Percentiles rank a stretch among this genome's conserved stretches.
Conservation (phyloP, 495 filamentous ascomycete species). For the Trypethelium eluteriae region DNA sequence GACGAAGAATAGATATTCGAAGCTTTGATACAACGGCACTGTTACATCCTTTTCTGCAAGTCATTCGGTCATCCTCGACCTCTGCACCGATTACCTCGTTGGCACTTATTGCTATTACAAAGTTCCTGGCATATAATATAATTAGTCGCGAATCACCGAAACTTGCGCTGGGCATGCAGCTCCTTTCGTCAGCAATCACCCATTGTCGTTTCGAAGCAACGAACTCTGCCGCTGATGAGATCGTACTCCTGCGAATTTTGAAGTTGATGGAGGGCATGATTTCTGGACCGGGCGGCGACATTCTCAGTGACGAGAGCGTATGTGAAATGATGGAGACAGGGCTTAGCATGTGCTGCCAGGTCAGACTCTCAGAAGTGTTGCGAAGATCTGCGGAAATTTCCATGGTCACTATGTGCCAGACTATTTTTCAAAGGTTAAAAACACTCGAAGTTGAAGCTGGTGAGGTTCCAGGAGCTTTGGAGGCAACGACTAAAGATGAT, state of each 20-base stretch:
- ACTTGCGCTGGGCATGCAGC: conserved; percentile 85
- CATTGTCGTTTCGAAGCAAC: conserved; percentile 97
- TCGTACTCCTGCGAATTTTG: conserved; percentile 84
- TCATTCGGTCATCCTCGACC: conserved; percentile 92
- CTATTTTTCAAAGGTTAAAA: conserved; percentile 88
- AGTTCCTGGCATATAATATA: conserved; percentile 93
- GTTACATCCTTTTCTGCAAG: conserved; percentile 91
- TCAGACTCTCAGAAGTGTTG: conserved; percentile 81
- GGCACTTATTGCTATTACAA: conserved; percentile 89
- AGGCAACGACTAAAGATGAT: conserved; percentile 54
- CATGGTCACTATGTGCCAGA: conserved; percentile 98
- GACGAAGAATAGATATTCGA: conserved; percentile 60
- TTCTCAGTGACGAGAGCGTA: conserved; percentile 87
- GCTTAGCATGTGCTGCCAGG: conserved; percentile 93
- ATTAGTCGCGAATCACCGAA: conserved; percentile 74
- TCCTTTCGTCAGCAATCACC: conserved; percentile 87
- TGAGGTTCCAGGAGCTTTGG: conserved; percentile 50
- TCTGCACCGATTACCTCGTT: conserved; percentile 94
- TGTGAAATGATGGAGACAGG: conserved; percentile 99
- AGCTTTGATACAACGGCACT: conserved; percentile 83
- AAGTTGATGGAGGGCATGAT: conserved; percentile 98
- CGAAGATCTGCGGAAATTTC: conserved; percentile 88
- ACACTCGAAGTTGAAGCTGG: conserved; percentile 66
- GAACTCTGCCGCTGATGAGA: conserved; percentile 88
- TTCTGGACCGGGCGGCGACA: conserved; percentile 79